Evolutionary conservation across 805 yeast species (phyloP), one percentile per base, ranked within the genome.

Genomic region (Blastobotrys terrestris): DNA sequence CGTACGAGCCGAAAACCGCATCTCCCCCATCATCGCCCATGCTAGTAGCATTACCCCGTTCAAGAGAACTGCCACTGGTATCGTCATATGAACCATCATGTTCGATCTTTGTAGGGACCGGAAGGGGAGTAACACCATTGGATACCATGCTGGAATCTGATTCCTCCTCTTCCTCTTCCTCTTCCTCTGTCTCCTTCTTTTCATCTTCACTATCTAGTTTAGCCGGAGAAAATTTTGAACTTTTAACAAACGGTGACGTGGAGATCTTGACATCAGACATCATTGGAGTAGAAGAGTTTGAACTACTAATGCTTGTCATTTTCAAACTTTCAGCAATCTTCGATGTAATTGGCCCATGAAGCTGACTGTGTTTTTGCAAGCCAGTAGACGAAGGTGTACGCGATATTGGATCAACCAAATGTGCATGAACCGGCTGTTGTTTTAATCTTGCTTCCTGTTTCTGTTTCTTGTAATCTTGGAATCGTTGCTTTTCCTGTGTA

Each of bases 401-500:
- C 8, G 35, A 26, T 26, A 26, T 26, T 26, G 35, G 35, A 11
- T 26, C 35, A 11, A 26, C 35, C 35, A 26, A 26, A 26, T 26
- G 35, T 26, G 35, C 5, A 26, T 26, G 35, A 26, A 26, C 35
- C 35, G 35, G 35, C 11, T 26, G 35, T 26, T 26, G 35, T 11
- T 26, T 26, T 11, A 11, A 26, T 26, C 11, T 26, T 26, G 35
- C 35, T 11, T 26, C 35, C 11, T 26, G 35, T 26, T 11, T 26
- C 21, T 43, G n/a, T 7, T 5, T n/a, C 18, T 26, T 45, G 16
- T 19, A 39, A n/a, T 47, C 44, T 16, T 39, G 42, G 18, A 55
- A 60, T 19, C 51, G 39, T n/a, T 26, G 21, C 39, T 57, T 18
- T 43, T 65, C 69, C 67, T 75, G 68, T 1, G 67, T 63, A 2